Conservation (phyloP, 2,329 filamentous ascomycete species). For the Stylonectria norvegica region DNA sequence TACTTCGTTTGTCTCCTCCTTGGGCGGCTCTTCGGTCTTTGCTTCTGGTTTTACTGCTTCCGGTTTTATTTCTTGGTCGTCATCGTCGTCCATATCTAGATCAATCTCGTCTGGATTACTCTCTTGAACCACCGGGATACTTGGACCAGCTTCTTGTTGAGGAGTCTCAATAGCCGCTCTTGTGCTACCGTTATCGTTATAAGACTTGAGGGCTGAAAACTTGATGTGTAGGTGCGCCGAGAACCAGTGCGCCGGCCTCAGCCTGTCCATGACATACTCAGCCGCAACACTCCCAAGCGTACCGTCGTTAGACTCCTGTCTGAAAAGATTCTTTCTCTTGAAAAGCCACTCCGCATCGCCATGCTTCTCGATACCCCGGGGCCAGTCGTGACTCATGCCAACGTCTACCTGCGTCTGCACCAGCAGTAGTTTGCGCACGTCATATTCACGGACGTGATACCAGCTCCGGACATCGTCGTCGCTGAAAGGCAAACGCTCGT, state of each 20-base stretch:
- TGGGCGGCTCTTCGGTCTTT: constrained; percentile 4
- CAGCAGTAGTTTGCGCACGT: constrained; percentile 84
- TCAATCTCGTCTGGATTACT: constrained; percentile 68
- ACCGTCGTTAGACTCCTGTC: constrained; percentile 70
- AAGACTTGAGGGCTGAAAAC: constrained; percentile 67
- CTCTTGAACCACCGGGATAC: constrained; percentile 12
- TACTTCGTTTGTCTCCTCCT: constrained; percentile 37
- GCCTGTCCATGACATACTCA: constrained; percentile 71
- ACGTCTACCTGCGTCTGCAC: constrained; percentile 85
- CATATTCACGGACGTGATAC: constrained; percentile 86
- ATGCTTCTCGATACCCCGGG: constrained; percentile 72
- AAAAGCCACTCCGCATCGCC: constrained; percentile 71
- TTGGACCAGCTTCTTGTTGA: constrained; percentile 3
- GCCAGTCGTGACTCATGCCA: constrained; percentile 95
- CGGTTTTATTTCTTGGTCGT: constrained; percentile 22
- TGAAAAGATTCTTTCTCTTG: constrained; percentile 69
- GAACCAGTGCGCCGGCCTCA: constrained; percentile 88
- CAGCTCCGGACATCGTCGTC: constrained; percentile 72
- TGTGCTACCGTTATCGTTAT: constrained; percentile 44
- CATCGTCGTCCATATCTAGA: constrained; percentile 59
- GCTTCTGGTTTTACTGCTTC: not conserved
- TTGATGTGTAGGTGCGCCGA: constrained; percentile 90
- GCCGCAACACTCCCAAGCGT: constrained; percentile 78
- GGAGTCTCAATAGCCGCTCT: no score
- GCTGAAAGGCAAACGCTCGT: constrained; percentile 83